Evolutionary conservation across 306 rosid genomes (phyloP).

Genomic region (Ammopiptanthus mongolicus): DNA sequence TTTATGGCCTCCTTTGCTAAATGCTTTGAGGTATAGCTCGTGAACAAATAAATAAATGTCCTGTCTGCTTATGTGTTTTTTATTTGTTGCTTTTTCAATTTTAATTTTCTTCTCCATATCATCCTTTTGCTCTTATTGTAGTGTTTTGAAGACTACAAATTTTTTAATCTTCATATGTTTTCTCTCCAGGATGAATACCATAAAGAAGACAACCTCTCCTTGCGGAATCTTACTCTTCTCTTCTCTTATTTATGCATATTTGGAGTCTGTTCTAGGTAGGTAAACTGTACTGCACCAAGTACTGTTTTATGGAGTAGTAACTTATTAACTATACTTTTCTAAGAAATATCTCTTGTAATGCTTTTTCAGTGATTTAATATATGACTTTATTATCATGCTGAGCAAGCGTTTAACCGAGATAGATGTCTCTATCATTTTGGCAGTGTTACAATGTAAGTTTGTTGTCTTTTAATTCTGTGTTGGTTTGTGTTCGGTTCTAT

Average conservation of each 20-base stretch:
- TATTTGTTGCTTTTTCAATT: constrained; percentile 2
- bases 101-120: constrained; percentile 15
- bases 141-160: background rate
- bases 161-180: constrained; percentile 6
- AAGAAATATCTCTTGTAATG: constrained; percentile 29
- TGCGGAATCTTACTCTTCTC: constrained; percentile 77
- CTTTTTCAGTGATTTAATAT: constrained; percentile 84
- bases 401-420: constrained; percentile 69
- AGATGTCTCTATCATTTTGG: constrained; percentile 81
- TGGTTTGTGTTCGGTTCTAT: background rate
- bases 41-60: constrained; percentile 1
- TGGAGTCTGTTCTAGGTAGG: constrained; percentile 87
- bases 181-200: constrained; percentile 66
- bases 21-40: constrained; percentile 64
- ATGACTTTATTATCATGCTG: constrained; percentile 70
- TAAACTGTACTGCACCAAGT: background rate
- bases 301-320: background rate
- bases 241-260: constrained; percentile 72
- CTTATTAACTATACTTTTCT: constrained; percentile 13
- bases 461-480: background rate
- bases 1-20: constrained; percentile 78
- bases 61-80: too few species aligned
- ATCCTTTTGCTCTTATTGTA: background rate
- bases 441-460: constrained; percentile 70
- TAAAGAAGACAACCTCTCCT: constrained; percentile 74